phyloP scores from a whole-genome alignment of 2,329 filamentous ascomycete species.

The Onygena corvina region DNA sequence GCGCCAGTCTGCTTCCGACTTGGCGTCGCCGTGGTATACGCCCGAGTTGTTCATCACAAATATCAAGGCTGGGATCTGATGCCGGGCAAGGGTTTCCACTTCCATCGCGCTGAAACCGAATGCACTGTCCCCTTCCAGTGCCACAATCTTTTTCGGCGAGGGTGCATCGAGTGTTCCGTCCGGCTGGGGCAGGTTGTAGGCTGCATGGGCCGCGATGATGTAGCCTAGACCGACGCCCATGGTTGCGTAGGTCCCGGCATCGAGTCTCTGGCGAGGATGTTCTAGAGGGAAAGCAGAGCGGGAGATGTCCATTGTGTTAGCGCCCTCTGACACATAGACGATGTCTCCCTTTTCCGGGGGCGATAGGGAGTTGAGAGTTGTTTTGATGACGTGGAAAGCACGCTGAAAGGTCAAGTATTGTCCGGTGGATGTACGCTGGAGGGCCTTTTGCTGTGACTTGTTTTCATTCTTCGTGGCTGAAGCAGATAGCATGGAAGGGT shows the following conservation, averaged over 20 bases:
- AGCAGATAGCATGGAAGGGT: conserved; percentile 24
- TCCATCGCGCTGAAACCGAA: conserved; percentile 47
- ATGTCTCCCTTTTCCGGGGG: conserved; percentile 37
- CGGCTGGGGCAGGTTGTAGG: conserved; percentile 38
- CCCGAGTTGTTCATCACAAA: conserved; percentile 47
- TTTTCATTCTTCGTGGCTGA: conserved; percentile 37
- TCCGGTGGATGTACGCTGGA: conserved; percentile 23
- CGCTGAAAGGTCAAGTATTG: conserved; percentile 40
- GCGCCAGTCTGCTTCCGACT: conserved; percentile 34
- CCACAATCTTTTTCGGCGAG: conserved; percentile 42
- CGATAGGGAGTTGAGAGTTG: conserved; percentile 36
- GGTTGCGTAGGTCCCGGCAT: conserved; percentile 48
- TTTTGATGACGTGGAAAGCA: conserved; percentile 43
- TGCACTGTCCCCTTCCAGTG: conserved; percentile 45
- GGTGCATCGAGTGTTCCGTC: conserved; percentile 18
- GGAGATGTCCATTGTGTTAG: conserved; percentile 51
- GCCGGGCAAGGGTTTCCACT: conserved; percentile 45
- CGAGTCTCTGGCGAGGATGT: conserved; percentile 44
- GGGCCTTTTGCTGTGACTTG: conserved; percentile 34
- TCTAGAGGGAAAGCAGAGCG: conserved; percentile 44
- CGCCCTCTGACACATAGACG: conserved; percentile 47
- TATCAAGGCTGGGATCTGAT: conserved; percentile 43
- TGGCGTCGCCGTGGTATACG: conserved; percentile 38
- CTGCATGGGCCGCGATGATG: conserved; percentile 44
- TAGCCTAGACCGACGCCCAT: conserved; percentile 50